A percentile compares a stretch with the other conserved stretches of the same genome.
Conservation (phyloP, 2,329 filamentous ascomycete species). For the Rhexocercosporidium sp. region DNA sequence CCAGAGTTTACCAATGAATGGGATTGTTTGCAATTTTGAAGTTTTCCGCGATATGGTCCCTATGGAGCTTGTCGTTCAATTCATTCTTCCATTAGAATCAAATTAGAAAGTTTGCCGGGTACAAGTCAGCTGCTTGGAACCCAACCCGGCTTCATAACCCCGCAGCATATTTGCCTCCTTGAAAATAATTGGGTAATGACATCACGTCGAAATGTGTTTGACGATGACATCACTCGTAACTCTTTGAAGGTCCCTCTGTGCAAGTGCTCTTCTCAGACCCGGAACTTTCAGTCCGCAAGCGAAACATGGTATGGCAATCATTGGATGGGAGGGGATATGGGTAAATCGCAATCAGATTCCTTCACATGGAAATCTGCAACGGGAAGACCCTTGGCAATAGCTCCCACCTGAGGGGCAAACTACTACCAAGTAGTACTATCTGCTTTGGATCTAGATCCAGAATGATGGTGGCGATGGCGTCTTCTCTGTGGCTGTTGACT, state of each 20-base stretch:
- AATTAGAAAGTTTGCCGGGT: background rate
- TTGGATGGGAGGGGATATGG: slow-evolving; percentile 9
- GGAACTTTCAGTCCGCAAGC: slow-evolving; percentile 7
- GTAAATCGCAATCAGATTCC: slow-evolving; percentile 3
- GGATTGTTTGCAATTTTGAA: too few species aligned
- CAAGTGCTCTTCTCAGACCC: background rate
- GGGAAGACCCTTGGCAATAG: slow-evolving; percentile 8
- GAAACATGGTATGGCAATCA: slow-evolving; percentile 2
- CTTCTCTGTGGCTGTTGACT: slow-evolving; percentile 2
- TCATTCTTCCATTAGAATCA: too few species aligned
- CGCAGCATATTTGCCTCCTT: background rate
- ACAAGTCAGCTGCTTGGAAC: background rate
- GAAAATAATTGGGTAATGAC: slow-evolving; percentile 13
- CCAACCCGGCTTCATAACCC: background rate
- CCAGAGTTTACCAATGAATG: too few species aligned
- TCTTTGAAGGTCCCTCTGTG: background rate
- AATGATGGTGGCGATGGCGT: background rate
- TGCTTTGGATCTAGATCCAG: background rate
- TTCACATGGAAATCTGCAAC: slow-evolving; percentile 22
- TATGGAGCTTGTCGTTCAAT: too few species aligned
- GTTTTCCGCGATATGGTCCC: too few species aligned
- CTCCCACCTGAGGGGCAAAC: background rate
- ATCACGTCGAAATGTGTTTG: slow-evolving; percentile 2
- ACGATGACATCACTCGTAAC: slow-evolving; percentile 18
- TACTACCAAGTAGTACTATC: too few species aligned